phyloP scores from a whole-genome alignment of 2,329 filamentous ascomycete genomes.

The Aspergillus neoniger region DNA sequence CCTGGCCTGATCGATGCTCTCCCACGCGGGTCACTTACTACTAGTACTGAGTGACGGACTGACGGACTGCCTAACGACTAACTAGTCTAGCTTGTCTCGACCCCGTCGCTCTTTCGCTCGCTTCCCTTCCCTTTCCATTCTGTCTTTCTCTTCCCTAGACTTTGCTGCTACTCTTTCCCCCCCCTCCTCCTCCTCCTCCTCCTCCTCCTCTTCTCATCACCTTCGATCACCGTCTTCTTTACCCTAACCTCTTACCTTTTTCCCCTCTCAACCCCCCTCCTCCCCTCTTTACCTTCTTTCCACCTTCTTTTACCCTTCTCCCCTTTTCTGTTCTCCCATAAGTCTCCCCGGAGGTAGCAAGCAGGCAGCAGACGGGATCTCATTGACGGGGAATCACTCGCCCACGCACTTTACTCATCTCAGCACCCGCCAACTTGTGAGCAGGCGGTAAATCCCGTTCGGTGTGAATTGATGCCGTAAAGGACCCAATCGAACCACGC shows the following conservation, averaged over 20 bases:
- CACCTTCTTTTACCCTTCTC: not conserved
- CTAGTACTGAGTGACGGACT: not conserved
- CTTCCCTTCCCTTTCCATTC: not conserved
- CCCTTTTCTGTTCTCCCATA: not conserved
- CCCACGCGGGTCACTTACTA: conserved; percentile 3
- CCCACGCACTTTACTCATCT: not conserved
- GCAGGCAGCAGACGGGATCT: not conserved
- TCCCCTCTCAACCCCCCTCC: not conserved
- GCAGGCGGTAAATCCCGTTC: not conserved
- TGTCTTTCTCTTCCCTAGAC: not conserved
- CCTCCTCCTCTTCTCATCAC: not conserved
- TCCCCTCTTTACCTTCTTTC: not conserved
- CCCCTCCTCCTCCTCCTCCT: not conserved
- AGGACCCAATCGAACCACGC: not conserved
- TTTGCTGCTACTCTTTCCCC: not conserved
- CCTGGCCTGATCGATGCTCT: conserved; percentile 18
- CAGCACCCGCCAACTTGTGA: not conserved
- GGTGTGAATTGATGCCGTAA: not conserved
- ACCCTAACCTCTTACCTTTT: not conserved
- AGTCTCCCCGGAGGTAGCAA: not conserved
- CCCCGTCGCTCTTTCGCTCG: not conserved
- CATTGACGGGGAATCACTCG: not conserved
- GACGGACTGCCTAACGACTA: not conserved
- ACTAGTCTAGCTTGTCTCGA: not conserved
- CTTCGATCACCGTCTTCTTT: not conserved